A percentile compares a stretch with the other conserved stretches of the same genome.
Conservation (phyloP, 768 basidiomycete genomes). For the Rhizopogon salebrosus region DNA sequence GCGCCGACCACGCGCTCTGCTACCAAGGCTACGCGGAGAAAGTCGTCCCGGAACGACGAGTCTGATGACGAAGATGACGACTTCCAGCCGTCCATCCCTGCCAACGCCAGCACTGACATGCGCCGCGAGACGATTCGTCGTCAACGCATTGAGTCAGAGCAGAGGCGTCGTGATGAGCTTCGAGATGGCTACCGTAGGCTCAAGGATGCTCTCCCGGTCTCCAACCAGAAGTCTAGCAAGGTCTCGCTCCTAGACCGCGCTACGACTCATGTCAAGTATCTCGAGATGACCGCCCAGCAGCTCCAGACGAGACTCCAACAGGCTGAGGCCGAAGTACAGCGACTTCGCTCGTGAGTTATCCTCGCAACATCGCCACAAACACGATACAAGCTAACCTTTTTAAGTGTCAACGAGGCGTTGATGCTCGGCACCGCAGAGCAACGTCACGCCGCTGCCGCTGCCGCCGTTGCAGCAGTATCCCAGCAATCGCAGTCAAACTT, state of each 20-base stretch:
- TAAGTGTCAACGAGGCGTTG: slow-evolving; percentile 79
- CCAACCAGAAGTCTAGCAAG: slow-evolving; percentile 92
- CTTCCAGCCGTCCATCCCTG: slow-evolving; percentile 49
- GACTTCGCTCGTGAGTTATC: slow-evolving; percentile 54
- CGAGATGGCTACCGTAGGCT: slow-evolving; percentile 87
- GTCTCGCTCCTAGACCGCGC: slow-evolving; percentile 86
- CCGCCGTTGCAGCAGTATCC: slow-evolving; percentile 50
- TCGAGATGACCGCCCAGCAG: slow-evolving; percentile 74
- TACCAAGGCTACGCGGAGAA: slow-evolving; percentile 43
- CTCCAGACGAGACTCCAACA: slow-evolving; percentile 72
- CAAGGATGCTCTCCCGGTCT: slow-evolving; percentile 84
- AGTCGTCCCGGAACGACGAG: slow-evolving; percentile 52
- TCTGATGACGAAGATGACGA: slow-evolving; percentile 74
- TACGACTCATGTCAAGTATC: slow-evolving; percentile 80
- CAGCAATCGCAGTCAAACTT: slow-evolving; percentile 35
- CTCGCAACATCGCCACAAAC: background rate
- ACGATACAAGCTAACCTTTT: background rate
- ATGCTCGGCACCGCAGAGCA: slow-evolving; percentile 83
- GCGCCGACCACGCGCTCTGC: slow-evolving; percentile 48
- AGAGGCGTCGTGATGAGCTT: slow-evolving; percentile 88
- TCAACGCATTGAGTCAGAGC: slow-evolving; percentile 92
- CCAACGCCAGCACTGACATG: slow-evolving; percentile 50
- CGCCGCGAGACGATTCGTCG: slow-evolving; percentile 88
- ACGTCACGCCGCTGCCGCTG: slow-evolving; percentile 52
- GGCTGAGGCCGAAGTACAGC: slow-evolving; percentile 75